Evolutionary conservation across 306 rosid genomes (phyloP).

Genomic region (Lablab purpureus): DNA sequence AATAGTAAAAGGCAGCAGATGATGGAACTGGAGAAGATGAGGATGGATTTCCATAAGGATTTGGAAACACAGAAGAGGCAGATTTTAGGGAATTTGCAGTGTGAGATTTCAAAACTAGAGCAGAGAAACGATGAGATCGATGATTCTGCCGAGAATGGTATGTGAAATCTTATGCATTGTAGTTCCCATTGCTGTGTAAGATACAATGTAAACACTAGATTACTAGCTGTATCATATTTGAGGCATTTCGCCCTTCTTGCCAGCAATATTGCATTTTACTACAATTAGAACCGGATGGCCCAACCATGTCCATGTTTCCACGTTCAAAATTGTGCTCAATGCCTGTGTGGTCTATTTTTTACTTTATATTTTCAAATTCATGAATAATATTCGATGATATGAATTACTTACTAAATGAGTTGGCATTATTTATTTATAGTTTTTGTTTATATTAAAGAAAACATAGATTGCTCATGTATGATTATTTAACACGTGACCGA

Average conservation of each 20-base stretch:
- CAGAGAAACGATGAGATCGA: slow-evolving; percentile 67
- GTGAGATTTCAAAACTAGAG: slow-evolving; percentile 69
- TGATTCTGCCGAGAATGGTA: slow-evolving; percentile 62
- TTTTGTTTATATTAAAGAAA: neutral
- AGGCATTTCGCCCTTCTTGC: slow-evolving; percentile 49
- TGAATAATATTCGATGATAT: slow-evolving; percentile 22
- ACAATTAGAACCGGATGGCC: slow-evolving; percentile 36
- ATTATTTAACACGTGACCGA: neutral
- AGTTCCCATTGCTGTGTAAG: slow-evolving; percentile 46
- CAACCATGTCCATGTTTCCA: slow-evolving; percentile 22
- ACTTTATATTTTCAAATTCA: slow-evolving; percentile 22
- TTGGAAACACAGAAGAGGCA: slow-evolving; percentile 79
- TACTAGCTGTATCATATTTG: slow-evolving; percentile 53
- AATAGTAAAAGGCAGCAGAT: slow-evolving; percentile 74
- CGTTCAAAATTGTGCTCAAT: slow-evolving; percentile 31
- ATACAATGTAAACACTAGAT: slow-evolving; percentile 48
- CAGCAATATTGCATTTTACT: slow-evolving; percentile 47
- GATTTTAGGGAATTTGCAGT: slow-evolving; percentile 74
- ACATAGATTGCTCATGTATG: neutral
- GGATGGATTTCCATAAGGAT: slow-evolving; percentile 80
- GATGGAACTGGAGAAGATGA: slow-evolving; percentile 87
- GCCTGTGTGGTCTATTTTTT: neutral
- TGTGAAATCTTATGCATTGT: slow-evolving; percentile 47
- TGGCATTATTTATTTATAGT: neutral
- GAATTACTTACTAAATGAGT: slow-evolving; percentile 10